Conservation (phyloP, 768 basidiomycete species). For the Amanita exitialis region DNA sequence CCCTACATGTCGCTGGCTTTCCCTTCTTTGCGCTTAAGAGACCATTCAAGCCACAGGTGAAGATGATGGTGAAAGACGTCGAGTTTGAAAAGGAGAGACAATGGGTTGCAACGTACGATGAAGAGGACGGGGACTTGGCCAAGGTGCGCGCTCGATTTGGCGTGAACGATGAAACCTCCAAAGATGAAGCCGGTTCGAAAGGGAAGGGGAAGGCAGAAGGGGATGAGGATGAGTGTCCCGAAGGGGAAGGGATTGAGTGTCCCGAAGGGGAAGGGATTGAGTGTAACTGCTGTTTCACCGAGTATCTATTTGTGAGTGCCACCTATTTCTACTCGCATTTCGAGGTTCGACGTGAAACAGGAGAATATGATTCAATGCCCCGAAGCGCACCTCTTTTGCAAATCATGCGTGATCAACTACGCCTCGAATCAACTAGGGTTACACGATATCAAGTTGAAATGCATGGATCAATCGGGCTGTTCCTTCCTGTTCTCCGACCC, state of each 20-base stretch:
- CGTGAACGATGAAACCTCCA: constrained; percentile 9
- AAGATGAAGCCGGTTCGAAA: constrained; percentile 20
- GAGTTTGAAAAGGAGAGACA: constrained; percentile 36
- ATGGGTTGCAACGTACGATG: constrained; percentile 37
- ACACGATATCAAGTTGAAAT: constrained; percentile 54
- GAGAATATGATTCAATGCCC: constrained; percentile 83
- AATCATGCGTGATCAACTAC: constrained; percentile 57
- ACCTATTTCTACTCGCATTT: not conserved
- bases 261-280: constrained; percentile 52
- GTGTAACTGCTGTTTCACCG: constrained; percentile 81
- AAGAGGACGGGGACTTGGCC: constrained; percentile 30
- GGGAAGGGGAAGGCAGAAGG: constrained; percentile 16
- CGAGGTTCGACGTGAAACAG: constrained; percentile 25
- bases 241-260: constrained; percentile 66
- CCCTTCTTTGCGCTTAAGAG: constrained; percentile 17
- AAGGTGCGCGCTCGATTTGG: constrained; percentile 32
- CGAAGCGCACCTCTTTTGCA: constrained; percentile 84
- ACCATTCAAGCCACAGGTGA: constrained; percentile 28
- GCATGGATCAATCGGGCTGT: constrained; percentile 78
- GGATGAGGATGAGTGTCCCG: constrained; percentile 24
- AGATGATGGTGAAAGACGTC: constrained; percentile 21
- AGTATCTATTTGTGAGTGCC: constrained; percentile 55
- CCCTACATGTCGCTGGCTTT: constrained; percentile 28
- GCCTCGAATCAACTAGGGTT: constrained; percentile 57
- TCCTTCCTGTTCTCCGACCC: constrained; percentile 54